Percentiles rank a stretch among this genome's conserved stretches.
Conservation (phyloP, 371 early-diverging fungal genomes). For the Dichotomocladium elegans region DNA sequence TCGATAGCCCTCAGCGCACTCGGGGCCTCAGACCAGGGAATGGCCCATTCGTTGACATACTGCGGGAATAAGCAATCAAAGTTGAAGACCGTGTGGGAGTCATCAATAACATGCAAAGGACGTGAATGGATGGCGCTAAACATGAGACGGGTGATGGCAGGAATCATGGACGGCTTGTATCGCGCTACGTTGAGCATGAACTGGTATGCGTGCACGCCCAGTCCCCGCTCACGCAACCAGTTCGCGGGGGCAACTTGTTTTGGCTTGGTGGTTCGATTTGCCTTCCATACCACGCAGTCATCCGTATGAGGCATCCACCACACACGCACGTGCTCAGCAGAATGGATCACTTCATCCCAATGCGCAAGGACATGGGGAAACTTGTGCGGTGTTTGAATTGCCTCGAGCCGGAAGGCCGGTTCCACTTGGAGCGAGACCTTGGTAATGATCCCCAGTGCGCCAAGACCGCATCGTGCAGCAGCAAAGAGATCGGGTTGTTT, state of each 20-base stretch:
- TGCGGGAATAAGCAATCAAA: constrained; percentile 85
- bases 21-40: constrained; percentile 64
- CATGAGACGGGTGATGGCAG: constrained; percentile 55
- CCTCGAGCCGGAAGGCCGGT: constrained; percentile 63
- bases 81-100: constrained; percentile 73
- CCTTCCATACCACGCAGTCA: constrained; percentile 73
- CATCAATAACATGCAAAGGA: constrained; percentile 54
- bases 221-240: constrained; percentile 50
- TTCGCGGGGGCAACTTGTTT: constrained; percentile 15
- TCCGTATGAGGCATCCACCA: constrained; percentile 89
- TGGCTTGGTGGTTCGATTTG: constrained; percentile 60
- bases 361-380: constrained; percentile 55
- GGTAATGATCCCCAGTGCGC: constrained; percentile 74
- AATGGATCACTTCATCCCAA: constrained; percentile 52
- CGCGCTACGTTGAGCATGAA: constrained; percentile 60
- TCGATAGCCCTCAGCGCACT: constrained; percentile 63
- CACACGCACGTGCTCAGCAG: constrained; percentile 76
- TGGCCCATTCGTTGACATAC: constrained; percentile 86
- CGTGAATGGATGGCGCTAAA: constrained; percentile 43
- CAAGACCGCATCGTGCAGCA: constrained; percentile 74
- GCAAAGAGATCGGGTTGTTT: constrained; percentile 55
- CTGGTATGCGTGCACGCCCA: constrained; percentile 67
- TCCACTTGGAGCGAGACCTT: constrained; percentile 71
- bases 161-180: constrained; percentile 56
- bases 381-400: constrained; percentile 63